A percentile compares a stretch with the other conserved stretches of the same genome.
phyloP scores from a whole-genome alignment of 345 rosid species.

The Citrus maxima region DNA sequence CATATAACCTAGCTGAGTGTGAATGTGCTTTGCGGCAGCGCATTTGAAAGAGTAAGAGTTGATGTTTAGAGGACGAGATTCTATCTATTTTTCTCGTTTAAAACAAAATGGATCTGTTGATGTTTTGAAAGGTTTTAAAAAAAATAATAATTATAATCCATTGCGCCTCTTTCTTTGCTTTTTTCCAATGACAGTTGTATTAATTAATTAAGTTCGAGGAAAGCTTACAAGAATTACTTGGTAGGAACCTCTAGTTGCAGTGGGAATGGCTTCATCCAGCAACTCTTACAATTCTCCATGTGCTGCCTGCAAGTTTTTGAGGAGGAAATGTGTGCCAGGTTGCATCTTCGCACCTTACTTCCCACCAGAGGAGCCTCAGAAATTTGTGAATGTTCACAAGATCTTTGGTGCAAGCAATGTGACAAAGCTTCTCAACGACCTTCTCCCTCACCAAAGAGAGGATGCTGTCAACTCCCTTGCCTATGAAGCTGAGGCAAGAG shows the following conservation, averaged over 20 bases:
- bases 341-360: constrained; percentile 96
- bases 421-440: constrained; percentile 83
- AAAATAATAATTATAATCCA: no score
- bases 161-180: no score
- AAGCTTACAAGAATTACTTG: constrained; percentile 20
- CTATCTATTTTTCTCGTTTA: no score
- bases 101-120: not conserved
- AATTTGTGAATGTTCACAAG: constrained; percentile 91
- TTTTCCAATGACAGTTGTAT: no score
- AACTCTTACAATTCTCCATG: constrained; percentile 89
- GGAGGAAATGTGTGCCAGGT: constrained; percentile 89
- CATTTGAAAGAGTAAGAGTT: no score
- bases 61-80: no score
- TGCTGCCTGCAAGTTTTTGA: constrained; percentile 92
- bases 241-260: constrained; percentile 14
- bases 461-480: constrained; percentile 95
- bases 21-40: no score
- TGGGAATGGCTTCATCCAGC: constrained; percentile 55
- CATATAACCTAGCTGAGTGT: no score
- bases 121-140: not conserved
- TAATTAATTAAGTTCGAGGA: constrained; percentile 4
- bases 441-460: constrained; percentile 87
- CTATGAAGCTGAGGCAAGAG: constrained; percentile 93
- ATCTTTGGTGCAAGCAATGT: constrained; percentile 97
- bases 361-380: constrained; percentile 96